Percentiles rank a stretch among this genome's conserved stretches.
phyloP scores from a whole-genome alignment of 768 basidiomycete species.

The Dioszegia aurantiaca region DNA sequence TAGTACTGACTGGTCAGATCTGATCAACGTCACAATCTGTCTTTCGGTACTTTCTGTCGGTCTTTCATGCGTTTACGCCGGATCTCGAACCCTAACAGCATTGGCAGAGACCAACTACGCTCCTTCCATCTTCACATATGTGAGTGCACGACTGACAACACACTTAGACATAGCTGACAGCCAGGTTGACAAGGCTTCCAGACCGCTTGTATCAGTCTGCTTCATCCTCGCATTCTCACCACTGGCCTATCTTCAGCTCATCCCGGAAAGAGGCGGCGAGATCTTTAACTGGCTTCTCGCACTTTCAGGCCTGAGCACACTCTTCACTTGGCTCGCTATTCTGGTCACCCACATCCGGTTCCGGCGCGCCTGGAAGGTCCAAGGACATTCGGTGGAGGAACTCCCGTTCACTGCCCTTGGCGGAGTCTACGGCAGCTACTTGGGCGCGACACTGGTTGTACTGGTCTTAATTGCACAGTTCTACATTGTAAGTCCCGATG shows the following conservation, averaged over 20 bases:
- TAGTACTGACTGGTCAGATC: conserved; percentile 40
- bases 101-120: conserved; percentile 67
- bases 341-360: conserved; percentile 58
- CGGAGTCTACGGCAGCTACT: conserved; percentile 44
- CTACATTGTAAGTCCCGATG: conserved; percentile 36
- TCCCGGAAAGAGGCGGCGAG: conserved; percentile 20
- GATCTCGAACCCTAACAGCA: conserved; percentile 53
- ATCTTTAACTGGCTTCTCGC: conserved; percentile 58
- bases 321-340: conserved; percentile 68
- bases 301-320: conserved; percentile 64
- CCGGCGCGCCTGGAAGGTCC: conserved; percentile 60
- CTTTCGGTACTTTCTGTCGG: conserved; percentile 54
- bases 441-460: conserved; percentile 60
- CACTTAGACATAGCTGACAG: not conserved
- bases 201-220: conserved; percentile 61
- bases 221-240: conserved; percentile 46
- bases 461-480: conserved; percentile 56
- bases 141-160: too few species aligned
- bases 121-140: conserved; percentile 64
- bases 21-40: conserved; percentile 67
- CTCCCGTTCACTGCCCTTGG: conserved; percentile 62
- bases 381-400: conserved; percentile 58
- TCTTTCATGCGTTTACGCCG: conserved; percentile 48
- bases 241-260: conserved; percentile 41
- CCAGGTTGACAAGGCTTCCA: conserved; percentile 60